Base-by-base conservation (phyloP, 768 basidiomycete species). In the Lyophyllum atratum region DNA sequence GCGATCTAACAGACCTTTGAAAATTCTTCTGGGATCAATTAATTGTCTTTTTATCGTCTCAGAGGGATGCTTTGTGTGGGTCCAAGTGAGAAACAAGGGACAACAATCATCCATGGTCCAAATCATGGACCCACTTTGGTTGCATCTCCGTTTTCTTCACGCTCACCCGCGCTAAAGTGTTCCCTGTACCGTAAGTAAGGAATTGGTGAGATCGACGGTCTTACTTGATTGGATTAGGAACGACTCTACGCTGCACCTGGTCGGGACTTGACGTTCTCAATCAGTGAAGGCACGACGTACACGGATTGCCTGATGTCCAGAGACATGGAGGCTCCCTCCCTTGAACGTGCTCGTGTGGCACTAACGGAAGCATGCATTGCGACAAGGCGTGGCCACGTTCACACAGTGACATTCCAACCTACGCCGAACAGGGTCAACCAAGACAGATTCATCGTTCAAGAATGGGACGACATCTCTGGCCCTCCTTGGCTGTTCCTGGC, bases 401-500 rank as follows among this genome's bases (percentile, higher is more conserved):
- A 52, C 24, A 21, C 24, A 25, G 51, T 52, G 12, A 52, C 51
- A 1, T 52, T 52, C n/a, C 51, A 52, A 29, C 51, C 51, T 15
- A 52, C 37, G 22, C 51, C 51, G 11, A 52, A 22, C 39, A 42
- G 40, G 40, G 40, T 15, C 11, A 52, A 52, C 28, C 15, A 52
- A 28, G 51, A 52, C 21, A 52, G 28, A 19, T 2, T 19, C 1
- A 26, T 52, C 9, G 40, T 52, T 42, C 17, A 52, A 33, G 17
- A 52, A n/a, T 52, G 51, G 51, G 17, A 29, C 28, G 39, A 52
- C 40, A 52, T 52, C 22, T 4, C 26, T 9, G 51, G 39, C 28
- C n/a, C 40, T 9, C 39, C 51, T n/a, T 52, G 51, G 51, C 9
- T 52, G 14, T 52, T 52, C 29, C 51, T 52, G 4, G 51, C 51